Conservation (phyloP, 2,329 filamentous ascomycete species). For the Myriosclerotinia curreyana region DNA sequence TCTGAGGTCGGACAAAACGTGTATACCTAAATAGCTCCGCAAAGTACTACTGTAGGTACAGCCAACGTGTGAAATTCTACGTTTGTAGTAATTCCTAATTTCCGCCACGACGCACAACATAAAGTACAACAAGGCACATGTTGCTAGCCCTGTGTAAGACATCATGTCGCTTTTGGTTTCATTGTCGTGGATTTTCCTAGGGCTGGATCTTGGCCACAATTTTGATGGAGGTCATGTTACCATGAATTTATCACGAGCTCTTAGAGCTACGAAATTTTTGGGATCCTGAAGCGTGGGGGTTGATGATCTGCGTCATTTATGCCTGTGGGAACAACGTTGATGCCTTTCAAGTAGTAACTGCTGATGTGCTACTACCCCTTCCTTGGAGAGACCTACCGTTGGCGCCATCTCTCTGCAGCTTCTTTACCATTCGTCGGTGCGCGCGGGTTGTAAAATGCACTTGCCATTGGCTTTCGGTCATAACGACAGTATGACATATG, state of each 20-base stretch:
- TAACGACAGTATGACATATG: slow-evolving; percentile 62
- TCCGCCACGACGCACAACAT: slow-evolving; percentile 1
- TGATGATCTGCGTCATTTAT: slow-evolving; percentile 1
- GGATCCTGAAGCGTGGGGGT: neutral
- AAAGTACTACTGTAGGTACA: neutral
- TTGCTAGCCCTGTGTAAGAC: slow-evolving; percentile 1
- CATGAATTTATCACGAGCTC: neutral
- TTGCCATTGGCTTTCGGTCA: slow-evolving; percentile 54
- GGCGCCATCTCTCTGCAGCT: slow-evolving; percentile 11
- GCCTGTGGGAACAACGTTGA: slow-evolving; percentile 3
- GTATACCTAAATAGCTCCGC: neutral
- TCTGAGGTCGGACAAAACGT: neutral
- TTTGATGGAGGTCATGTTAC: neutral
- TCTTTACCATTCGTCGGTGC: slow-evolving; percentile 41
- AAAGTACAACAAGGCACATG: neutral
- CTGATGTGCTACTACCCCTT: neutral
- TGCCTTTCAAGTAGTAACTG: slow-evolving; percentile 1
- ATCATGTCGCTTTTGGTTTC: neutral
- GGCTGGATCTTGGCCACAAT: slow-evolving; percentile 10
- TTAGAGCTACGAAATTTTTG: neutral
- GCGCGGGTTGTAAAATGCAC: slow-evolving; percentile 46
- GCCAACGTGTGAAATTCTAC: slow-evolving; percentile 6
- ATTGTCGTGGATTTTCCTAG: slow-evolving; percentile 6
- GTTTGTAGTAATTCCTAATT: slow-evolving; percentile 11
- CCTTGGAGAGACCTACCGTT: slow-evolving; percentile 7